Base-by-base conservation (phyloP, 768 basidiomycete genomes). In the Boletus subcaerulescens region DNA sequence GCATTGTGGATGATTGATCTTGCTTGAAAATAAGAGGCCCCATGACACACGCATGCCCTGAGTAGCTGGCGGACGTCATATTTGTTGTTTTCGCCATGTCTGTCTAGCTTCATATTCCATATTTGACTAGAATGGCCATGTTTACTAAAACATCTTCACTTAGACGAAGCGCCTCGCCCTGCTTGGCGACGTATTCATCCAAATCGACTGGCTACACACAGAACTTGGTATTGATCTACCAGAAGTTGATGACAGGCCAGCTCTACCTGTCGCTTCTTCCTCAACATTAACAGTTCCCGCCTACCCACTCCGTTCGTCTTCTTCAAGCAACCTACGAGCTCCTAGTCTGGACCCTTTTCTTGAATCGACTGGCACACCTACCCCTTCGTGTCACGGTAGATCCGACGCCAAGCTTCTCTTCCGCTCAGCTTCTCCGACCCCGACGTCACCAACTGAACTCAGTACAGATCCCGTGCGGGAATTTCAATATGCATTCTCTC, bases 131-230 rank as follows among this genome's bases (percentile, higher is more conserved):
- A 24, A 24, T 24, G 5, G 24, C 24, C 3, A 45, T 45, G 45
- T 47, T 39, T 48, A 50, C 47, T 56, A 43, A 55, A 51, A 12
- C 5, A 13, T 45, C 36, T 36, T 41, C n/a, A 41, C 45, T 7
- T 56, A 91, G 89, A 72, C 78, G 26, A 89, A 87, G 65, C 85
- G 91, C 26, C 76, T 89, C 33, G 74, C 77, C 46, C 77, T 86
- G 50, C 75, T 93, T 22, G 82, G 84, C 8, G 72, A 74, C 10
- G 77, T 81, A 32, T 83, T 93, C 58, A 71, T 84, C 12, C 88
- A 93, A 52, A 85, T 94, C 33, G 89, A 93, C 66, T 89, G 86
- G 82, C 73, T 95, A 15, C 82, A 92, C 60, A 79, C 82, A 26
- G 92, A 96, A 66, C 82, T 98, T 6, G 93, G 90, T 24, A 81